A percentile compares a stretch with the other conserved stretches of the same genome.
phyloP scores from a whole-genome alignment of 768 basidiomycete genomes.

The Phylloporus sp. region DNA sequence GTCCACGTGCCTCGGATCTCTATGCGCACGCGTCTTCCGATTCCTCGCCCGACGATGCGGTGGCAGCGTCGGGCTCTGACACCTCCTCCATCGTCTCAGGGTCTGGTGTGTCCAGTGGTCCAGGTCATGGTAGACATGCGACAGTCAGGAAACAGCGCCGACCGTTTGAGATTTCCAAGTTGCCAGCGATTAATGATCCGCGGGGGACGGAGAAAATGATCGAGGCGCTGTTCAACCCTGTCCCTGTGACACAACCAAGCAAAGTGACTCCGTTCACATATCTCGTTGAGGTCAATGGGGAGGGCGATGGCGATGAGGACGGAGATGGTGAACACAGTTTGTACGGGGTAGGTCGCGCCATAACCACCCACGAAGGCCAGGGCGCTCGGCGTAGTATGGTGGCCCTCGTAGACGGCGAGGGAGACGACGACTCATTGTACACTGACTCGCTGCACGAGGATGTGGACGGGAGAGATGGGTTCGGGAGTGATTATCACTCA shows the following conservation, averaged over 20 bases:
- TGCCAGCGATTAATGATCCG: constrained; percentile 55
- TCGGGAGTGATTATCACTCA: constrained; percentile 30
- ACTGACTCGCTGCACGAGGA: constrained; percentile 17
- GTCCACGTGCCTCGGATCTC: constrained; percentile 50
- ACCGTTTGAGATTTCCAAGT: constrained; percentile 31
- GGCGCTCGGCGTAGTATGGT: neutral
- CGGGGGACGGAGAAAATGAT: constrained; percentile 70
- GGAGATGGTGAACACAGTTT: constrained; percentile 9
- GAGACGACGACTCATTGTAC: constrained; percentile 22
- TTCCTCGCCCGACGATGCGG: constrained; percentile 28
- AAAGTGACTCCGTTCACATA: constrained; percentile 36
- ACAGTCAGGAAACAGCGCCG: constrained; percentile 21
- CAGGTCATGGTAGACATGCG: neutral
- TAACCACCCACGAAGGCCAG: neutral
- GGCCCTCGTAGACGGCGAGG: constrained; percentile 1
- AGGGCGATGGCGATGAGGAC: constrained; percentile 14
- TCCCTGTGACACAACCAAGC: constrained; percentile 35
- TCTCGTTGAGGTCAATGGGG: constrained; percentile 28
- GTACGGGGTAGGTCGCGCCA: neutral
- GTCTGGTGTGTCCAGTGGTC: neutral
- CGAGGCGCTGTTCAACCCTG: constrained; percentile 77
- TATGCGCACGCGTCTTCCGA: constrained; percentile 24
- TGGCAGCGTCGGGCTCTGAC: constrained; percentile 12
- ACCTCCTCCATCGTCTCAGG: constrained; percentile 21
- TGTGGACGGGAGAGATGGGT: constrained; percentile 1